Evolutionary conservation across 1,139 yeast species (phyloP).

Genomic region (Keqinozyma sinolaborantium): DNA sequence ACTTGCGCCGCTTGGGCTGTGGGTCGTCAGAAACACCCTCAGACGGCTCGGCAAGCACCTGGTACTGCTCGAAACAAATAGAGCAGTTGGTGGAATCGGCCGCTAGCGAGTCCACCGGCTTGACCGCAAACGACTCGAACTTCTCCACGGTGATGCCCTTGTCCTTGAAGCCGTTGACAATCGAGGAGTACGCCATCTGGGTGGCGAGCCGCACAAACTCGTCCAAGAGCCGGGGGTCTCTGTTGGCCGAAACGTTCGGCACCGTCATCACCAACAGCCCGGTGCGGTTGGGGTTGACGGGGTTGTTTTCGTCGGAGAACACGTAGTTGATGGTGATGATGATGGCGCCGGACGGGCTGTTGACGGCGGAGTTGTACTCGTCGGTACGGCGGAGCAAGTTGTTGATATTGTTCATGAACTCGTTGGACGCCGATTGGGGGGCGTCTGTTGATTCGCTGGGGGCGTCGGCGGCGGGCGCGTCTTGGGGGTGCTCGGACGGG

Average conservation of each 20-base stretch:
- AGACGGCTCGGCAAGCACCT: neutral
- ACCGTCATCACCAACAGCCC: slow-evolving; percentile 60
- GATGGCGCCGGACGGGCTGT: slow-evolving; percentile 20
- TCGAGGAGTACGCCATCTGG: slow-evolving; percentile 63
- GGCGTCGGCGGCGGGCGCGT: too few relatives aligned
- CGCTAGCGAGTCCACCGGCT: slow-evolving; percentile 22
- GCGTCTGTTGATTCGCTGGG: too few relatives aligned
- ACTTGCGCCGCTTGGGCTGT: slow-evolving; percentile 10
- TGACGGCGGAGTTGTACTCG: slow-evolving; percentile 1
- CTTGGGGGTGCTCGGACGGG: too few relatives aligned
- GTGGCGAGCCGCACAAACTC: slow-evolving; percentile 65
- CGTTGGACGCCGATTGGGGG: neutral
- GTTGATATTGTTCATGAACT: slow-evolving; percentile 3
- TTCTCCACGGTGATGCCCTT: slow-evolving; percentile 50
- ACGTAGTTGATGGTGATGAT: slow-evolving; percentile 45
- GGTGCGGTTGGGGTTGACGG: slow-evolving; percentile 39
- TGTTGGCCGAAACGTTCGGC: slow-evolving; percentile 58
- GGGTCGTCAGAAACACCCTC: neutral
- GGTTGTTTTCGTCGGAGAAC: slow-evolving; percentile 41
- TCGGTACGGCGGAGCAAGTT: slow-evolving; percentile 2
- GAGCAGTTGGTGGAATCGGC: slow-evolving; percentile 45
- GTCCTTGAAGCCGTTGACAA: slow-evolving; percentile 41
- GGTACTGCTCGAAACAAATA: slow-evolving; percentile 61
- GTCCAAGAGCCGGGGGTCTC: slow-evolving; percentile 51
- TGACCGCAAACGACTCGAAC: slow-evolving; percentile 47